A percentile compares a stretch with the other conserved stretches of the same genome.
Evolutionary conservation across 176 grass and related monocot species (phyloP).

Genomic region (Poa annua): DNA sequence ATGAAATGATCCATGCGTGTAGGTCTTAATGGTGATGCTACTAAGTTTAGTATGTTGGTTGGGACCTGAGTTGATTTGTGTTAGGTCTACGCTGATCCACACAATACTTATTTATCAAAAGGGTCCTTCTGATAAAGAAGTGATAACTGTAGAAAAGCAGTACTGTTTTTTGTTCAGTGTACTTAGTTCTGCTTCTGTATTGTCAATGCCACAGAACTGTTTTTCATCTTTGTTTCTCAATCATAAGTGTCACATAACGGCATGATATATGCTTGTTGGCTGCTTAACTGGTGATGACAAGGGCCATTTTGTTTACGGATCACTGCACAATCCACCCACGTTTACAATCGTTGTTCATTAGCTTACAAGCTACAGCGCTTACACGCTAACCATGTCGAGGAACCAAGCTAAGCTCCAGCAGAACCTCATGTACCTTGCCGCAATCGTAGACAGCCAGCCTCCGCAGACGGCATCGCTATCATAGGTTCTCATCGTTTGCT

Average conservation of each 20-base stretch:
- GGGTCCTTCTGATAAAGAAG: not conserved
- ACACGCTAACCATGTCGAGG: slow-evolving; percentile 42
- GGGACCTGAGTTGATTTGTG: not conserved
- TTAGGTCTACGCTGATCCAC: not conserved
- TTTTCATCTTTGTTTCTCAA: slow-evolving; percentile 27
- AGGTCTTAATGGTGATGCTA: not conserved
- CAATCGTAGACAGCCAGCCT: slow-evolving; percentile 91
- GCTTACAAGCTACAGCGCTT: not conserved
- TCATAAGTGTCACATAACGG: slow-evolving; percentile 23
- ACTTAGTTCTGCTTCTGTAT: slow-evolving; percentile 33
- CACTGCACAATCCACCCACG: not conserved
- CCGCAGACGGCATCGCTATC: slow-evolving; percentile 68
- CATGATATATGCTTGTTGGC: slow-evolving; percentile 28
- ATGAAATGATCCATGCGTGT: not conserved
- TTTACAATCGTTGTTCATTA: not conserved
- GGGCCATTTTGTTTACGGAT: not conserved
- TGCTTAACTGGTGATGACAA: not conserved
- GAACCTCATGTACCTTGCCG: slow-evolving; percentile 98
- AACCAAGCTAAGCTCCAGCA: slow-evolving; percentile 98
- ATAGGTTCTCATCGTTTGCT: slow-evolving; percentile 44
- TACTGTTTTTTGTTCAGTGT: slow-evolving; percentile 30
- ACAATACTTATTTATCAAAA: not conserved
- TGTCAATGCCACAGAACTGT: slow-evolving; percentile 24
- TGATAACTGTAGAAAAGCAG: slow-evolving; percentile 19
- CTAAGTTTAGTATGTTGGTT: not conserved